These are phyloP conservation scores for Phaffia rhodozyma DNA, from an alignment of 1,284 basidiomycete species.

Conservation along the genomic window DNA sequence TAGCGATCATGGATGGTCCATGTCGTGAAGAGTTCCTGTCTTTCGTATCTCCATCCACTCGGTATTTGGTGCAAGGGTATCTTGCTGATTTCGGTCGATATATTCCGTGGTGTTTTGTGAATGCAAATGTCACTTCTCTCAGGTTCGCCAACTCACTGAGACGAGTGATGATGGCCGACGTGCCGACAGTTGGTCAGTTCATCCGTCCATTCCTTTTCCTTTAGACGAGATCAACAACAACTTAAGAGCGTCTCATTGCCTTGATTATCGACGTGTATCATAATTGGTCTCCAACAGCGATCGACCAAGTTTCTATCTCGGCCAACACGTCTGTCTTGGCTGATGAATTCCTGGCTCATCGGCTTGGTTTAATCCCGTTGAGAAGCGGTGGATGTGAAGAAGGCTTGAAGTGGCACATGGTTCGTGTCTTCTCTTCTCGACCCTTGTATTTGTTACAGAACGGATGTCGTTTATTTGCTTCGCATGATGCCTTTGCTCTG, in stretches of 20 bases:
- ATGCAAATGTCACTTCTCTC: not conserved
- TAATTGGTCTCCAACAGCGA: constrained; percentile 45
- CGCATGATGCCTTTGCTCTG: not conserved
- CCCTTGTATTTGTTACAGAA: too few species aligned
- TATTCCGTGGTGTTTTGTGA: too few species aligned
- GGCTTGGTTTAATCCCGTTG: constrained; percentile 87
- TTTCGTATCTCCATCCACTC: not conserved
- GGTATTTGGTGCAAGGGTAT: not conserved
- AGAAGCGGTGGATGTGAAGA: constrained; percentile 73
- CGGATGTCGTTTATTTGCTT: too few species aligned
- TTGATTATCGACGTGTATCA: not conserved
- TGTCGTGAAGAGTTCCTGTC: not conserved
- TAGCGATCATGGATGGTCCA: not conserved
- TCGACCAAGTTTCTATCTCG: constrained; percentile 90
- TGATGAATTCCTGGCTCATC: constrained; percentile 95
- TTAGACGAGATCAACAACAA: constrained; percentile 6
- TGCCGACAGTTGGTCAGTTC: constrained; percentile 77
- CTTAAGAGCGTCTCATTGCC: constrained; percentile 4
- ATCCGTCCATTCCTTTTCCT: constrained; percentile 16
- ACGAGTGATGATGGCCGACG: constrained; percentile 86
- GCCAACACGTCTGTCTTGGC: constrained; percentile 87
- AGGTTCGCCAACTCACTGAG: constrained; percentile 81
- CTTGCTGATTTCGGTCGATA: too few species aligned
- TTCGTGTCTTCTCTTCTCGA: not conserved
- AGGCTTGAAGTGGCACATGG: constrained; percentile 49